These are phyloP conservation scores for Chenopodium quinoa DNA, from an alignment of 148 eudicot genomes.

Conservation along the genomic window DNA sequence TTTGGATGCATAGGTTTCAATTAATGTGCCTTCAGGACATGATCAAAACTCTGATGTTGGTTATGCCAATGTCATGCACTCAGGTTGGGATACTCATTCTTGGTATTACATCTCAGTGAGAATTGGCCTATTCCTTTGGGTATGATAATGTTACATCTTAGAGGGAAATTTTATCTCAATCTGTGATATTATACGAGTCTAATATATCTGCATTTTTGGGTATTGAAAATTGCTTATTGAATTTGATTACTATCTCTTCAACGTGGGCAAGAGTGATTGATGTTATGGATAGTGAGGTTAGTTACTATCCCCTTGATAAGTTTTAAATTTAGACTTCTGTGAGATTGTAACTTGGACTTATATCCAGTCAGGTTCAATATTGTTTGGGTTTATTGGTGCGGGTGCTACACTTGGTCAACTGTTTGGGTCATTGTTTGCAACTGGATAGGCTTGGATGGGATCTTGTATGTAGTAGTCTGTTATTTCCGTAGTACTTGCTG, in stretches of 20 bases:
- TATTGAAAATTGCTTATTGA: constrained; percentile 72
- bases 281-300: constrained; percentile 96
- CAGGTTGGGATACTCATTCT: constrained; percentile 61
- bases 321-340: background rate
- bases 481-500: background rate
- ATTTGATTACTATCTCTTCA: constrained; percentile 89
- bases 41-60: constrained; percentile 47
- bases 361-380: constrained; percentile 98
- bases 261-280: constrained; percentile 99
- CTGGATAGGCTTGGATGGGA: constrained; percentile 94
- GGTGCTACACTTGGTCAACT: constrained; percentile 98
- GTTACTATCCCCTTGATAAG: constrained; percentile 28
- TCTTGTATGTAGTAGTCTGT: constrained; percentile 56
- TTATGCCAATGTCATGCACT: constrained; percentile 28
- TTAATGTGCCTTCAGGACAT: constrained; percentile 33
- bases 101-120: constrained; percentile 86
- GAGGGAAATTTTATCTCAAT: background rate
- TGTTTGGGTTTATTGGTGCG: constrained; percentile 97
- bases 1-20: constrained; percentile 33
- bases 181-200: constrained; percentile 11
- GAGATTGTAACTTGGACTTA: constrained; percentile 36
- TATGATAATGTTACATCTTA: constrained; percentile 34
- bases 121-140: constrained; percentile 90
- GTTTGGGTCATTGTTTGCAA: constrained; percentile 85
- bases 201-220: constrained; percentile 10